Evolutionary conservation across 345 rosid genomes (phyloP).

Genomic region (Cochlearia excelsa): DNA sequence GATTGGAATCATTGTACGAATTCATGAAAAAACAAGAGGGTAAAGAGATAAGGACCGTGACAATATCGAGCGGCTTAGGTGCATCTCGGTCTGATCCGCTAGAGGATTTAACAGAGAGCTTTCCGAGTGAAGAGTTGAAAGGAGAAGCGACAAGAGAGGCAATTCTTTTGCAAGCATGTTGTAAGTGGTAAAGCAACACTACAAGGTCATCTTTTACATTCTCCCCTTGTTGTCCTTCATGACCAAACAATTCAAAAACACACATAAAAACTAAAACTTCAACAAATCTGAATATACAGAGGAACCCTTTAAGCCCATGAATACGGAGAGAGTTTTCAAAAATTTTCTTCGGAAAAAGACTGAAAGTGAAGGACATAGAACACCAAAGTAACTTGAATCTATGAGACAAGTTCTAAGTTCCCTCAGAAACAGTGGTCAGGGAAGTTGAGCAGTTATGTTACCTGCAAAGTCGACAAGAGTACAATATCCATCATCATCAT

Average conservation of each 20-base stretch:
- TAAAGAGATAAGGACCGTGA: slow-evolving; percentile 49
- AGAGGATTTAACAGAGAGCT: slow-evolving; percentile 38
- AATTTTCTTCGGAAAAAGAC: slow-evolving; percentile 5
- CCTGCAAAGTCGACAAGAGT: slow-evolving; percentile 37
- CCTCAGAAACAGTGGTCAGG: not conserved
- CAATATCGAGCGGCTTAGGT: slow-evolving; percentile 82
- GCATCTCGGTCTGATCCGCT: slow-evolving; percentile 63
- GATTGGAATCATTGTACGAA: slow-evolving; percentile 9
- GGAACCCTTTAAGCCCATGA: slow-evolving; percentile 12
- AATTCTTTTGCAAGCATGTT: slow-evolving; percentile 86
- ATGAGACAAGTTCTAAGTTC: slow-evolving; percentile 6
- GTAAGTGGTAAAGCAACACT: slow-evolving; percentile 69
- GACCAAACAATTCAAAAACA: slow-evolving; percentile 41
- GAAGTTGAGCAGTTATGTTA: slow-evolving; percentile 2
- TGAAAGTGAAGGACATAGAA: slow-evolving; percentile 1
- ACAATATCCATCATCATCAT: slow-evolving; percentile 38
- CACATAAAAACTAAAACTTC: slow-evolving; percentile 8
- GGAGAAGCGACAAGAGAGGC: slow-evolving; percentile 92
- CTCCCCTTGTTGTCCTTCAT: slow-evolving; percentile 49
- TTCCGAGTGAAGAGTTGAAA: slow-evolving; percentile 60
- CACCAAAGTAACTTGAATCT: not conserved
- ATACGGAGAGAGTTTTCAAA: slow-evolving; percentile 1
- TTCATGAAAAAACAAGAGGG: slow-evolving; percentile 10
- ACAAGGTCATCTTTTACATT: slow-evolving; percentile 67
- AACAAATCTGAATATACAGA: slow-evolving; percentile 9